Conservation (phyloP, 2,329 filamentous ascomycete species). For the Diaporthe vaccinii region DNA sequence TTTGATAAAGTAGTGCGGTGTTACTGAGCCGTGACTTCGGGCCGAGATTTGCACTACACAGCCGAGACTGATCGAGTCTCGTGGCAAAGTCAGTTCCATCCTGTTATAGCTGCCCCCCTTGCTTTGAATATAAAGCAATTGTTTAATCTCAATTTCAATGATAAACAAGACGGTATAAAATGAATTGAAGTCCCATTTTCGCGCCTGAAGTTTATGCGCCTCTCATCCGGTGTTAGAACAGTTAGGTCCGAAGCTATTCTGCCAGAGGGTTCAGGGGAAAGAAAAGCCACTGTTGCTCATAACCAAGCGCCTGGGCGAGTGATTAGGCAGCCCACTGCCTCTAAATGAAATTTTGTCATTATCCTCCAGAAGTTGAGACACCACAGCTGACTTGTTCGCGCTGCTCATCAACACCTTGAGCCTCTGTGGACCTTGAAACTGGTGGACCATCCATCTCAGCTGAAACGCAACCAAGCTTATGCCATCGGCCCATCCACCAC, state of each 20-base stretch:
- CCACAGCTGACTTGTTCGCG: conserved; percentile 22
- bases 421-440: background rate
- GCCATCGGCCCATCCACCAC: background rate
- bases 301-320: background rate
- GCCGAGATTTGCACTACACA: too few relatives aligned
- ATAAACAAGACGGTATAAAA: background rate
- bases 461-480: conserved; percentile 14
- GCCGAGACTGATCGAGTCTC: too few relatives aligned
- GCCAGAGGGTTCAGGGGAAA: background rate
- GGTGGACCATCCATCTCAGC: conserved; percentile 18
- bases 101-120: too few relatives aligned
- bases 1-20: too few relatives aligned
- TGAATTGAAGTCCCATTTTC: background rate
- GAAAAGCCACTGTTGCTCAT: conserved; percentile 2
- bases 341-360: conserved; percentile 8
- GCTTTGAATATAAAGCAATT: too few relatives aligned
- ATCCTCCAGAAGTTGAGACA: background rate
- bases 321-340: conserved; percentile 2
- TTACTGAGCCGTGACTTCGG: too few relatives aligned
- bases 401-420: conserved; percentile 30
- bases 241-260: background rate
- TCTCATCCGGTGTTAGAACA: background rate
- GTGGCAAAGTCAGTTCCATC: too few relatives aligned
- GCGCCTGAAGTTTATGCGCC: too few relatives aligned
- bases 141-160: background rate